Conservation (phyloP, 805 yeast species). For the Saccharomycopsis sp. region DNA sequence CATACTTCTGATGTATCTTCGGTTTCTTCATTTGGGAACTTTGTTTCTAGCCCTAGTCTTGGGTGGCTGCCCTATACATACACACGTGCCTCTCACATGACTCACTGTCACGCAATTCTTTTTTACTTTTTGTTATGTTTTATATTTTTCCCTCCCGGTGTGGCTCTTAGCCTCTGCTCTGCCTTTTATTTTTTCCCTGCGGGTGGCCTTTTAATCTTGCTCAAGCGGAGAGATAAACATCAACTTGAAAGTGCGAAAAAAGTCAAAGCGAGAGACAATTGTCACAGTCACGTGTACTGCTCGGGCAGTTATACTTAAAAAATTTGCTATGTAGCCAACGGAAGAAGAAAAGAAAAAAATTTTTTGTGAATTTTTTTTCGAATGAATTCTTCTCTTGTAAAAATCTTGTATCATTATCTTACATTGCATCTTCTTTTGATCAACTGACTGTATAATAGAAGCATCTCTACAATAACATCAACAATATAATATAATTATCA, state of each 20-base stretch:
- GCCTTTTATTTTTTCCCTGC: not conserved
- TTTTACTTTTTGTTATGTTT: not conserved
- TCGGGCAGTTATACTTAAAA: not conserved
- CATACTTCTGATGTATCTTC: too few relatives aligned
- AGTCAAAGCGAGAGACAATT: not conserved
- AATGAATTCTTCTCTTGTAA: not conserved
- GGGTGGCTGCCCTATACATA: not conserved
- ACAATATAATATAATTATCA: conserved; percentile 24
- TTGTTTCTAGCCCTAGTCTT: conserved; percentile 23
- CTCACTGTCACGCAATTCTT: not conserved
- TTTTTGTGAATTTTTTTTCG: not conserved
- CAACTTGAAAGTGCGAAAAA: conserved; percentile 6
- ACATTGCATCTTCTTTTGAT: not conserved
- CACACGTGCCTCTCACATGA: not conserved
- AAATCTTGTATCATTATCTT: not conserved
- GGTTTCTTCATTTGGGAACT: not conserved
- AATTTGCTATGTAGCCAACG: not conserved
- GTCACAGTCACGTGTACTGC: not conserved
- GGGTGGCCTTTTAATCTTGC: not conserved
- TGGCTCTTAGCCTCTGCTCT: not conserved
- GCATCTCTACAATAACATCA: conserved; percentile 14
- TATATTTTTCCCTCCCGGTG: not conserved
- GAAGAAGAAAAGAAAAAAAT: not conserved
- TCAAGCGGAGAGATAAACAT: not conserved
- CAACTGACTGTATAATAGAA: not conserved